Conservation (phyloP, 805 yeast genomes). For the Pichia thaimueangensis region DNA sequence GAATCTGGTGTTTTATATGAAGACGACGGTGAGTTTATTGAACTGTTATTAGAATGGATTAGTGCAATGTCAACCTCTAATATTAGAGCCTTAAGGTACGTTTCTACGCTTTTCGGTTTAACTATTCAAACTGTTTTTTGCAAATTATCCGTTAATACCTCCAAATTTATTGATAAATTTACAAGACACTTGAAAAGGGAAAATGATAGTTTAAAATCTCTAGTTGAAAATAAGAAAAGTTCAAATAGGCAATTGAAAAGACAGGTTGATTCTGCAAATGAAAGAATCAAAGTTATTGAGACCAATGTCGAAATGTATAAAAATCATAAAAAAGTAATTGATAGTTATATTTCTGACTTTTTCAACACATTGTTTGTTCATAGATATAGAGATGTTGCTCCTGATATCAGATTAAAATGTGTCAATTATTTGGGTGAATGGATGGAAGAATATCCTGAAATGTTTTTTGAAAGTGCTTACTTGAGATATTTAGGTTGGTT, state of each 20-base stretch:
- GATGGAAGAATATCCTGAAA: conserved; percentile 66
- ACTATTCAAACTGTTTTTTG: conserved; percentile 58
- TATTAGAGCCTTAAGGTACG: conserved; percentile 63
- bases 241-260: conserved; percentile 26
- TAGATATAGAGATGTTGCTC: conserved; percentile 76
- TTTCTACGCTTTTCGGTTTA: conserved; percentile 55
- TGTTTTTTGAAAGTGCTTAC: conserved; percentile 61
- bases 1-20: conserved; percentile 55
- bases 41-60: conserved; percentile 66
- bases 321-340: conserved; percentile 46
- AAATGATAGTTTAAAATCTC: conserved; percentile 11
- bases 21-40: conserved; percentile 39
- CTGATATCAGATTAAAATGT: conserved; percentile 64
- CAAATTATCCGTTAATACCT: conserved; percentile 35
- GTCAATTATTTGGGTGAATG: conserved; percentile 57
- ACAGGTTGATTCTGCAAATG: conserved; percentile 30
- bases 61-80: conserved; percentile 63
- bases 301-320: conserved; percentile 36
- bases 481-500: conserved; percentile 81
- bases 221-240: conserved; percentile 13
- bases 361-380: conserved; percentile 62
- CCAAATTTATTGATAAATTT: conserved; percentile 34
- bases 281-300: conserved; percentile 42
- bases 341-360: conserved; percentile 57
- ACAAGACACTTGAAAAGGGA: conserved; percentile 38